These are phyloP conservation scores for Vaccinium vitisidaea DNA, from an alignment of 148 eudicot genomes.

Conservation along the genomic window DNA sequence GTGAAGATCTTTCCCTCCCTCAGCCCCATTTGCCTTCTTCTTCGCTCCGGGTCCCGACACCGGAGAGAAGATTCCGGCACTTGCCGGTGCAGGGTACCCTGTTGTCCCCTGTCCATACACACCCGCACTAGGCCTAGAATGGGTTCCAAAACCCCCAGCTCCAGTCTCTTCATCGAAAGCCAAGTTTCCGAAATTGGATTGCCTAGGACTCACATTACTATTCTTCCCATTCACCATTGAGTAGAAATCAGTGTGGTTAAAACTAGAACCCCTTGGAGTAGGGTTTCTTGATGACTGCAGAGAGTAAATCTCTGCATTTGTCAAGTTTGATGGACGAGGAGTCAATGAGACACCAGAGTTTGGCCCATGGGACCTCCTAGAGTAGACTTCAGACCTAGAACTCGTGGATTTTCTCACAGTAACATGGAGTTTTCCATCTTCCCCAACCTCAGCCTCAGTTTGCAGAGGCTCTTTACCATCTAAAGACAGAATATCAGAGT, in stretches of 20 bases:
- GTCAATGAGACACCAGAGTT: slow-evolving; percentile 42
- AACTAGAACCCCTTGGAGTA: slow-evolving; percentile 81
- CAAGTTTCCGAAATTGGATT: slow-evolving; percentile 77
- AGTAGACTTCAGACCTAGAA: slow-evolving; percentile 71
- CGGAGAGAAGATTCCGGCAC: slow-evolving; percentile 51
- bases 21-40: slow-evolving; percentile 60
- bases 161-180: slow-evolving; percentile 77
- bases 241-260: slow-evolving; percentile 81
- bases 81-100: slow-evolving; percentile 73
- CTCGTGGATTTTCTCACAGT: slow-evolving; percentile 77
- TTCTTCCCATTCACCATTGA: slow-evolving; percentile 65
- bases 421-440: slow-evolving; percentile 81
- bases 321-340: slow-evolving; percentile 67
- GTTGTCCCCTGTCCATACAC: slow-evolving; percentile 47
- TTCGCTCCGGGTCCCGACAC: slow-evolving; percentile 70
- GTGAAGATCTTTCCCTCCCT: slow-evolving; percentile 50
- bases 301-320: slow-evolving; percentile 91
- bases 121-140: slow-evolving; percentile 39
- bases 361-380: slow-evolving; percentile 60
- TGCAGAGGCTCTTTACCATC: slow-evolving; percentile 71
- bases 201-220: slow-evolving; percentile 58
- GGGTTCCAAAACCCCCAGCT: slow-evolving; percentile 26
- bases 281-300: slow-evolving; percentile 77
- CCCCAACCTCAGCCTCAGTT: slow-evolving; percentile 75
- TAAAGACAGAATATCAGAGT: slow-evolving; percentile 78